phyloP scores from a whole-genome alignment of 2,329 filamentous ascomycete species.

The Cercospora citrullina region DNA sequence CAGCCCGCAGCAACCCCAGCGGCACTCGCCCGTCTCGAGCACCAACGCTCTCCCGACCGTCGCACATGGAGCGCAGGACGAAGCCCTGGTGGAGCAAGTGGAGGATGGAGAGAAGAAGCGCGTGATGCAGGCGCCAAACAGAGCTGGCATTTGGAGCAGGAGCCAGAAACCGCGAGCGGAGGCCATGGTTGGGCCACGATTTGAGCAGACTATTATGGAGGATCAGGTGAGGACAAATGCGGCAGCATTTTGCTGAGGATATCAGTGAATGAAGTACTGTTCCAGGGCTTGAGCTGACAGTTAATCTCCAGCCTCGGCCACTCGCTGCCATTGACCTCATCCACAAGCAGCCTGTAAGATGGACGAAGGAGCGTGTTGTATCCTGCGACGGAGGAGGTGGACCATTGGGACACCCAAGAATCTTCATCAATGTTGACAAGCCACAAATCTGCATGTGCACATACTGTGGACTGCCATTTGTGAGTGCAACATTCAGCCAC shows the following conservation, averaged over 20 bases:
- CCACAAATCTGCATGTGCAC: conserved; percentile 85
- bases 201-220: conserved; percentile 95
- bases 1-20: conserved; percentile 56
- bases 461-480: conserved; percentile 92
- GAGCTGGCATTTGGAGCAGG: conserved; percentile 74
- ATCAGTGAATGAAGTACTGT: not conserved
- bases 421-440: conserved; percentile 99
- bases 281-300: conserved; percentile 28
- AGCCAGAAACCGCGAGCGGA: conserved; percentile 77
- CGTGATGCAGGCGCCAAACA: conserved; percentile 81
- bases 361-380: conserved; percentile 79
- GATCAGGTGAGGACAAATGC: conserved; percentile 65
- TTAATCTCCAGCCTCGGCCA: conserved; percentile 69
- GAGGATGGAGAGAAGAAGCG: conserved; percentile 58
- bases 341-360: conserved; percentile 90
- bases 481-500: conserved; percentile 62
- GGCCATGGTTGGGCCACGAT: conserved; percentile 91
- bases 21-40: conserved; percentile 53
- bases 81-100: conserved; percentile 56
- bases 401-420: conserved; percentile 81
- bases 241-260: not conserved
- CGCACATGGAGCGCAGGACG: conserved; percentile 53
- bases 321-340: conserved; percentile 91
- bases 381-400: conserved; percentile 92
- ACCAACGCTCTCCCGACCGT: conserved; percentile 61